A percentile compares a stretch with the other conserved stretches of the same genome.
These are phyloP conservation scores for Phaeomoniella chlamydospora DNA, from an alignment of 2,329 filamentous ascomycete species.

Conservation along the genomic window DNA sequence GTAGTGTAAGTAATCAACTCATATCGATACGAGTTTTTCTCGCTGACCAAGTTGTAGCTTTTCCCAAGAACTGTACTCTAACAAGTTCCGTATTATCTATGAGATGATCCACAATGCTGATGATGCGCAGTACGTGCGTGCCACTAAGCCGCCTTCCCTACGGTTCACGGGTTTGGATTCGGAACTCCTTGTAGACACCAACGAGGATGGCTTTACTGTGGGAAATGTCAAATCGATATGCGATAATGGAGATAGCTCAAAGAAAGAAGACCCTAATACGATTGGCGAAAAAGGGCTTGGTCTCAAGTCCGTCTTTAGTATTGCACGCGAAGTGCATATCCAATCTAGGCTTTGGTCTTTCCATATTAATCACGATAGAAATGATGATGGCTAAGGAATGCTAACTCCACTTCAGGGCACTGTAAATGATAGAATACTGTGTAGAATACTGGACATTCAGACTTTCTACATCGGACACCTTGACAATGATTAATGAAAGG, in stretches of 20 bases:
- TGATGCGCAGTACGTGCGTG: background rate
- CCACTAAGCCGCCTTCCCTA: background rate
- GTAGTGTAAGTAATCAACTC: too few species aligned
- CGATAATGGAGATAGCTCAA: background rate
- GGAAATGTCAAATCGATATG: background rate
- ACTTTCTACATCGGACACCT: too few species aligned
- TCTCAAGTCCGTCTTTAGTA: background rate
- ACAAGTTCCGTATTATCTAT: constrained; percentile 5
- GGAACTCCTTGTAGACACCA: background rate
- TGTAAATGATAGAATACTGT: too few species aligned
- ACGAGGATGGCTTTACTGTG: background rate
- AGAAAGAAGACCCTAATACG: background rate
- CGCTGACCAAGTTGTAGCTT: too few species aligned
- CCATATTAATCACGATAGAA: background rate
- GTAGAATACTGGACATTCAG: too few species aligned
- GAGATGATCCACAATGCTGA: constrained; percentile 1
- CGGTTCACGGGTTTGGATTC: background rate
- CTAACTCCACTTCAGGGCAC: background rate
- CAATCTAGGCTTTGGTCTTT: background rate
- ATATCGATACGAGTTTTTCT: too few species aligned
- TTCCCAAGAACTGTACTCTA: constrained; percentile 6
- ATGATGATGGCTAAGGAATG: background rate
- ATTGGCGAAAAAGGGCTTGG: constrained; percentile 1
- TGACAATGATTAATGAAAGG: too few species aligned
- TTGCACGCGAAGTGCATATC: background rate